Conservation (phyloP, 2,329 filamentous ascomycete species). For the Phyllosticta paracitricarpa region DNA sequence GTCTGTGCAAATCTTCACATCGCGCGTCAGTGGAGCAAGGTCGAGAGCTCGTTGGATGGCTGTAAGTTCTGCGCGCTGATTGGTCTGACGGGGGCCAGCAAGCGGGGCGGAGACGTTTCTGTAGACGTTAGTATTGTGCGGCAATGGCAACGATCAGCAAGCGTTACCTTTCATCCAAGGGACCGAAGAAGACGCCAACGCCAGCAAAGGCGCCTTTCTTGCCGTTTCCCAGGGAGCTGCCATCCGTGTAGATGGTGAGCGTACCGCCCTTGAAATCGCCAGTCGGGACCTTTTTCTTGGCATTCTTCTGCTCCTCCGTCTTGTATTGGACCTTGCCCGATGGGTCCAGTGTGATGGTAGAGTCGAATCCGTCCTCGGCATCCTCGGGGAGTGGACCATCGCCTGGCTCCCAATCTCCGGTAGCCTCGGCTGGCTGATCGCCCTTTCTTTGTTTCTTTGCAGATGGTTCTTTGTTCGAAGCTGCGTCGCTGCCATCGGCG, state of each 20-base stretch:
- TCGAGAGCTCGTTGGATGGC: slow-evolving; percentile 79
- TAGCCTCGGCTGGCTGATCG: slow-evolving; percentile 24
- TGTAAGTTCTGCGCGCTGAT: slow-evolving; percentile 86
- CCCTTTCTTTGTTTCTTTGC: slow-evolving; percentile 30
- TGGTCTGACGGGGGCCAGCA: slow-evolving; percentile 67
- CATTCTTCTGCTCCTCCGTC: slow-evolving; percentile 37
- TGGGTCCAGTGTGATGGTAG: slow-evolving; percentile 45
- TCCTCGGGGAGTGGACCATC: slow-evolving; percentile 45
- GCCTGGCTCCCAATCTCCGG: slow-evolving; percentile 29
- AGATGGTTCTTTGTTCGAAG: slow-evolving; percentile 16
- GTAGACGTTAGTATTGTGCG: slow-evolving; percentile 5
- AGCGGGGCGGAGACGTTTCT: slow-evolving; percentile 71
- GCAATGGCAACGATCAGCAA: neutral
- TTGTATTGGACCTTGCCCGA: slow-evolving; percentile 48
- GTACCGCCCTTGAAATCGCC: slow-evolving; percentile 37
- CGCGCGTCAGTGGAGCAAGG: slow-evolving; percentile 55
- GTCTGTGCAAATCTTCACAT: slow-evolving; percentile 75
- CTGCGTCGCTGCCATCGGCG: slow-evolving; percentile 11
- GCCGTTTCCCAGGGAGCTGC: slow-evolving; percentile 52
- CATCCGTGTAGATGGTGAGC: slow-evolving; percentile 54
- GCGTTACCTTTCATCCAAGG: slow-evolving; percentile 44
- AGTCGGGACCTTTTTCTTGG: slow-evolving; percentile 37
- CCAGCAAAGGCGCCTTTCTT: slow-evolving; percentile 45
- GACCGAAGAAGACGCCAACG: slow-evolving; percentile 56
- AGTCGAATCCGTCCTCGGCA: slow-evolving; percentile 53